Evolutionary conservation across 177 flowering plant species (phyloP), one percentile per base, ranked within the genome.

Genomic region (Vitis hybrid): DNA sequence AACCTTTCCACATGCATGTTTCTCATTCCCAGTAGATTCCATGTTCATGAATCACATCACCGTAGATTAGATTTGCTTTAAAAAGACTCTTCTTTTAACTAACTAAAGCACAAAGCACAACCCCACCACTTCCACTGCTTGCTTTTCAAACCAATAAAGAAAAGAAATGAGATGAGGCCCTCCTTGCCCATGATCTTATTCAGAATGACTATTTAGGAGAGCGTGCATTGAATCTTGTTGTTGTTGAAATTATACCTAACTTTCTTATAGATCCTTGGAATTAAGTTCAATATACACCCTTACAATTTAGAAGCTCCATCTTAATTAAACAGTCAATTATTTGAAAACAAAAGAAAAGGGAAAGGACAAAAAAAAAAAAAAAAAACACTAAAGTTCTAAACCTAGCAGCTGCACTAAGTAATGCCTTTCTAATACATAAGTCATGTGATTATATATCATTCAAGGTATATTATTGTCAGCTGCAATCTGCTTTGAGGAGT

Each of bases 201-300:
- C 46, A 41, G 9, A 41, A 41, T 41, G 46, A 41, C 46, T 41
- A 66, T 27, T 52, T 11, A 35, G 65, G 65, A 41, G 68, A 35
- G 69, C 73, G 76, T 81, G 71, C 84, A 77, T 72, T 83, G 81
- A 68, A 79, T 41, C 46, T 41, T 73, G 77, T 74, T 71, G 67
- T 5, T 60, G 27, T 64, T 76, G 75, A 77, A 70, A 71, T 67
- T 57, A 63, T 50, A 55, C 78, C 72, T 71, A 75, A 64, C 67
- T 66, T 58, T 64, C 72, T 65, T 55, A 68, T 49, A 63, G 71
- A 66, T 67, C 46, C 9, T 41, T 41, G 46, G 46, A 6, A 41
- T 41, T 1, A 41, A 35, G 46, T 8, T 41, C 8, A 41, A 41
- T 41, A 41, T 41, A 41, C 46, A 41, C 46, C 46, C 46, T 41